Evolutionary conservation across 345 rosid species (phyloP).

Genomic region (Eucalyptus erythrocorys): DNA sequence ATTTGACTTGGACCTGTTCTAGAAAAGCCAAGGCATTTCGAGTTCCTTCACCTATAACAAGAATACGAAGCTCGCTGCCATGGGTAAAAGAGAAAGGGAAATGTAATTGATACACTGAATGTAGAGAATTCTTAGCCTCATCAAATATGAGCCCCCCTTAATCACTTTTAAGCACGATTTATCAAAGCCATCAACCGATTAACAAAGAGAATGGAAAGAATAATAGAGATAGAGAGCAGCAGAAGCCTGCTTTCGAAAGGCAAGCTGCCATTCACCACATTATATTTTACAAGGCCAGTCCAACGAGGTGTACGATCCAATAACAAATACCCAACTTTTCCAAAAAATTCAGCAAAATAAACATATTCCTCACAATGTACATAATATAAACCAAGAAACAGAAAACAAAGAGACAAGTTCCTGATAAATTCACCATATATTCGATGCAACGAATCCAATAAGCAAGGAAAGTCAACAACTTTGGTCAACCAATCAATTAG

Average conservation of each 20-base stretch:
- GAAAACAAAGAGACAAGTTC: background rate
- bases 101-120: background rate
- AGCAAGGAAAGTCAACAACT: background rate
- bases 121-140: background rate
- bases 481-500: no score
- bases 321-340: background rate
- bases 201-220: background rate
- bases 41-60: background rate
- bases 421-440: background rate
- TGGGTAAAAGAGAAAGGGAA: background rate
- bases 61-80: background rate
- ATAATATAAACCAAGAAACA: background rate
- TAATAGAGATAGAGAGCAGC: background rate
- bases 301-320: background rate
- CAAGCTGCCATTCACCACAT: background rate
- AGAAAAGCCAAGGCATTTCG: background rate
- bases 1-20: background rate
- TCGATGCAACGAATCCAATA: background rate
- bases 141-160: background rate
- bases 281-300: background rate
- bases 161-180: background rate
- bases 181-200: background rate
- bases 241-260: background rate
- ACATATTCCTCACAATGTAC: background rate
- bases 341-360: background rate